phyloP scores from a whole-genome alignment of 176 grass and related monocot genomes.

The Hsuehochloa calcarea region DNA sequence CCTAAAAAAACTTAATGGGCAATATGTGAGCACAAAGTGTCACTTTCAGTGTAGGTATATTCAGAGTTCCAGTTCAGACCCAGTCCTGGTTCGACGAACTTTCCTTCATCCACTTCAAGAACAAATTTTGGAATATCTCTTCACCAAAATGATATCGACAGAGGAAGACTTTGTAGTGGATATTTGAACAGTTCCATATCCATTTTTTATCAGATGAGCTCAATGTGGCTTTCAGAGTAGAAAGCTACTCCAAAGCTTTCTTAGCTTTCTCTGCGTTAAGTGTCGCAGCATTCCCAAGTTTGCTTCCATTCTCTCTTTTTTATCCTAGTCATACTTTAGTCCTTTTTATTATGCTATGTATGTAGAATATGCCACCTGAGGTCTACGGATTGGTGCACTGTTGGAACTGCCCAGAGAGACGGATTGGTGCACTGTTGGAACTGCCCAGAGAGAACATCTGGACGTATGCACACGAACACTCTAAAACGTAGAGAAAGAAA shows the following conservation, averaged over 20 bases:
- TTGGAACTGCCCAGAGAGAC: no score
- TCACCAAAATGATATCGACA: neutral
- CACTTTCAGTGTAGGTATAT: neutral
- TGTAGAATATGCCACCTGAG: neutral
- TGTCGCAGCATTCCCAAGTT: neutral
- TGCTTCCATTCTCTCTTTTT: neutral
- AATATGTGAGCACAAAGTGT: neutral
- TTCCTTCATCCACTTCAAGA: neutral
- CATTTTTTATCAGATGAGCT: neutral
- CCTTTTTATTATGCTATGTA: neutral
- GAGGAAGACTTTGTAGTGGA: neutral
- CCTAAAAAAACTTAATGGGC: neutral
- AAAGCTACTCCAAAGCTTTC: neutral
- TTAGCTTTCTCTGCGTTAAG: neutral
- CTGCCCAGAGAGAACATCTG: no score
- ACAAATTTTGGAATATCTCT: neutral
- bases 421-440: no score
- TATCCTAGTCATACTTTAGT: slow-evolving; percentile 19
- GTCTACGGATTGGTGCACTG: neutral
- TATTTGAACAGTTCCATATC: neutral
- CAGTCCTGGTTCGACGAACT: neutral
- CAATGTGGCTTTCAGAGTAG: neutral
- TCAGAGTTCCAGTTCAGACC: neutral
- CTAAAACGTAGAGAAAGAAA: no score
- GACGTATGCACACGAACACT: no score